Conservation (phyloP, 768 basidiomycete species). For the Lactarius trivialis region DNA sequence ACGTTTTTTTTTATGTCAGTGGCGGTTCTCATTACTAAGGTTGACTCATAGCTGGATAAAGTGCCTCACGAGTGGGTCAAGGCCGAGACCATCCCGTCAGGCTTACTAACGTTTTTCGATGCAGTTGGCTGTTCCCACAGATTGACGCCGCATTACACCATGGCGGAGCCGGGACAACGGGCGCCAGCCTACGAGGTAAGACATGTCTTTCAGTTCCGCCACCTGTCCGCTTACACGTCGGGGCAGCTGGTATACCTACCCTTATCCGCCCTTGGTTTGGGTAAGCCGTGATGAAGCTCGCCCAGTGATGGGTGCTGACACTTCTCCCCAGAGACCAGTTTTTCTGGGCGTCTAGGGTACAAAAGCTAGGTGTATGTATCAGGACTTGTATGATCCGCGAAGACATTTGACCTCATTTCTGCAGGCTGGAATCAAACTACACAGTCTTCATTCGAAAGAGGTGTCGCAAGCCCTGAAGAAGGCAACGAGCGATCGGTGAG, state of each 20-base stretch:
- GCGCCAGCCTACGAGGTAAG: slow-evolving; percentile 48
- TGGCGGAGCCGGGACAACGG: slow-evolving; percentile 67
- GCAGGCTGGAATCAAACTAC: slow-evolving; percentile 47
- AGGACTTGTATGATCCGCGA: background rate
- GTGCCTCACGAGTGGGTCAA: slow-evolving; percentile 51
- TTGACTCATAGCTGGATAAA: slow-evolving; percentile 42
- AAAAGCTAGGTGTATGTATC: slow-evolving; percentile 48
- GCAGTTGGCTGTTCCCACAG: slow-evolving; percentile 49
- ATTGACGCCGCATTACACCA: slow-evolving; percentile 62
- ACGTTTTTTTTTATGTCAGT: slow-evolving; percentile 10
- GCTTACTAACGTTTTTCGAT: slow-evolving; percentile 16
- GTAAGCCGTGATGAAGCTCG: slow-evolving; percentile 19
- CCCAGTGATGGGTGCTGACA: background rate
- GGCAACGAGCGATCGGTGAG: slow-evolving; percentile 49
- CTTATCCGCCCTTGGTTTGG: slow-evolving; percentile 69
- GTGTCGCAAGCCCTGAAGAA: slow-evolving; percentile 48
- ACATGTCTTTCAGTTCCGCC: background rate
- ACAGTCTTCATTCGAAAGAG: slow-evolving; percentile 41
- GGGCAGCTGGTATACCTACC: slow-evolving; percentile 51
- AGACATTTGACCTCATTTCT: background rate
- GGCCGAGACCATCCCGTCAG: background rate
- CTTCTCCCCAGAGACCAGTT: slow-evolving; percentile 41
- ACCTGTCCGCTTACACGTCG: background rate
- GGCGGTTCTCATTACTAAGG: slow-evolving; percentile 11
- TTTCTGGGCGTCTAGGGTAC: slow-evolving; percentile 58